A percentile compares a stretch with the other conserved stretches of the same genome.
Evolutionary conservation across 176 grass and related monocot genomes (phyloP).

Genomic region (Carex scoparia): DNA sequence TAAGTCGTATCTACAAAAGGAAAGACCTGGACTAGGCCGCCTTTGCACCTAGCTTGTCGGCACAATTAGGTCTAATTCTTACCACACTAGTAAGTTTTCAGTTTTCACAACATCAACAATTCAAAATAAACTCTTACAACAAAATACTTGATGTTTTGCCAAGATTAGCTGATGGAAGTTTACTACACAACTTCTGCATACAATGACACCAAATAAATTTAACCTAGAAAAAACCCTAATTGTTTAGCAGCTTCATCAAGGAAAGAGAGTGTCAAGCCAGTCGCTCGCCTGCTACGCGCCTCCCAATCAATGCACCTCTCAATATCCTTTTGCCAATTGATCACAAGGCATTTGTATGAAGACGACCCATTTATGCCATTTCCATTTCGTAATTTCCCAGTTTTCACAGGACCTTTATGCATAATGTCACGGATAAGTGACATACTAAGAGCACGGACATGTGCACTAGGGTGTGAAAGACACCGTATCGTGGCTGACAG

Average conservation of each 20-base stretch:
- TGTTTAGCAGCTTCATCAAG: conserved; percentile 59
- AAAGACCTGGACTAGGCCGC: conserved; percentile 16
- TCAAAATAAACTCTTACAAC: conserved; percentile 15
- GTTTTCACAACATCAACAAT: background rate
- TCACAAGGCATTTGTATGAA: conserved; percentile 51
- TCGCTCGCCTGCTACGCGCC: conserved; percentile 70
- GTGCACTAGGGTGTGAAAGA: conserved; percentile 90
- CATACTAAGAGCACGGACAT: conserved; percentile 87
- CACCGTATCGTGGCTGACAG: conserved; percentile 86
- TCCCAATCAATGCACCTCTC: conserved; percentile 93
- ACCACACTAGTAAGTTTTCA: background rate
- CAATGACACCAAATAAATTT: conserved; percentile 13
- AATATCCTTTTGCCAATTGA: conserved; percentile 74
- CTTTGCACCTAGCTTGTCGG: conserved; percentile 34
- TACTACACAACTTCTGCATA: background rate
- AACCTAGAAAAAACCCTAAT: conserved; percentile 67
- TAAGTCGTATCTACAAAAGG: conserved; percentile 29
- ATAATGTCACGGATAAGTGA: conserved; percentile 84
- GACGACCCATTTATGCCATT: conserved; percentile 37
- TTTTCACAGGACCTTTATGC: conserved; percentile 37
- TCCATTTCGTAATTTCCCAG: conserved; percentile 37
- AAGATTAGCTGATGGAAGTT: conserved; percentile 16
- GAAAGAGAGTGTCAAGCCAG: conserved; percentile 66
- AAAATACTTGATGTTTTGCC: conserved; percentile 7
- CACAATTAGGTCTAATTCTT: conserved; percentile 35